These are phyloP conservation scores for Paramyrothecium sp. DNA, from an alignment of 2,329 filamentous ascomycete species.

Conservation along the genomic window DNA sequence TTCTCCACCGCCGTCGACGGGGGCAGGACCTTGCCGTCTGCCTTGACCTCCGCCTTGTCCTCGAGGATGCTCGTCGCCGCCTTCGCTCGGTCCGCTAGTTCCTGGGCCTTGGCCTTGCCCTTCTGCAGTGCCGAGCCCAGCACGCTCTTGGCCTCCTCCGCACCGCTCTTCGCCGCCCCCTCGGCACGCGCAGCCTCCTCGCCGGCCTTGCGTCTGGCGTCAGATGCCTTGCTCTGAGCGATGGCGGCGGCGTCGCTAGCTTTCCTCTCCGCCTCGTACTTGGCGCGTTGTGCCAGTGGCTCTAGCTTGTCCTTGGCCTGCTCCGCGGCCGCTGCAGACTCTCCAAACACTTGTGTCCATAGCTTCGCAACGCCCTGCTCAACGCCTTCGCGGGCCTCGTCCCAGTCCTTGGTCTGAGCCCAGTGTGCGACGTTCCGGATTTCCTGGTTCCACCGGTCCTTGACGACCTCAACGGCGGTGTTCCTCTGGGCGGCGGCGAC, in stretches of 20 bases:
- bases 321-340: slow-evolving; percentile 23
- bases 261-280: slow-evolving; percentile 16
- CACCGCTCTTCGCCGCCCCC: slow-evolving; percentile 13
- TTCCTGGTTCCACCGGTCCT: slow-evolving; percentile 78
- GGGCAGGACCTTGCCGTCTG: slow-evolving; percentile 19
- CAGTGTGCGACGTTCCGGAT: slow-evolving; percentile 64
- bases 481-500: slow-evolving; percentile 50
- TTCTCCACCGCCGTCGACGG: slow-evolving; percentile 40
- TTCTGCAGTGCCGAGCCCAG: slow-evolving; percentile 37
- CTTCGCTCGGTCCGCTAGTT: slow-evolving; percentile 36
- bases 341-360: slow-evolving; percentile 38
- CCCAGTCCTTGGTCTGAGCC: slow-evolving; percentile 67
- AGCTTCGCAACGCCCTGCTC: slow-evolving; percentile 48
- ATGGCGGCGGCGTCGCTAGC: slow-evolving; percentile 26
- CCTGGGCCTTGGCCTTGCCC: slow-evolving; percentile 39
- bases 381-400: slow-evolving; percentile 55
- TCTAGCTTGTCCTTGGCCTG: slow-evolving; percentile 26
- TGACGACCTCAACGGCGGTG: slow-evolving; percentile 63
- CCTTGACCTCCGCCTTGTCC: slow-evolving; percentile 29
- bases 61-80: slow-evolving; percentile 31
- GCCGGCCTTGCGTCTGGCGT: slow-evolving; percentile 24
- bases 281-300: slow-evolving; percentile 31
- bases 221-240: slow-evolving; percentile 27
- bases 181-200: slow-evolving; percentile 14
- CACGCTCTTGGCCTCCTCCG: slow-evolving; percentile 33